These are phyloP conservation scores for Trichoderma sp. DNA, from an alignment of 2,329 filamentous ascomycete genomes.

Conservation along the genomic window DNA sequence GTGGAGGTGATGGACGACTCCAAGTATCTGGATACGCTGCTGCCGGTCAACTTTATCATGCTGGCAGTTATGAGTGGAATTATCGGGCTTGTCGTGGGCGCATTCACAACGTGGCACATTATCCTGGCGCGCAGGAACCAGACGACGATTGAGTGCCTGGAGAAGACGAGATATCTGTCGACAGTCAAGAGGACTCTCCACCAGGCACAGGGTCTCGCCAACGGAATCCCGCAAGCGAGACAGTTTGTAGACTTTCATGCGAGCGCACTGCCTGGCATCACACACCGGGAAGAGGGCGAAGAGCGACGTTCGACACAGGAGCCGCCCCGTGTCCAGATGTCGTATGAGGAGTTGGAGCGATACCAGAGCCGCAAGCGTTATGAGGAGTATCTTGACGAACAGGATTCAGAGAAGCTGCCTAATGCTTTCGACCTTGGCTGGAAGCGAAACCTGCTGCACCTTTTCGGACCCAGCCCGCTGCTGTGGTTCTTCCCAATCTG, in stretches of 20 bases:
- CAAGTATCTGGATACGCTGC: constrained; percentile 72
- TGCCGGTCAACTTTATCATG: constrained; percentile 90
- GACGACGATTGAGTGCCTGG: constrained; percentile 94
- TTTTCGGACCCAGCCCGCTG: constrained; percentile 74
- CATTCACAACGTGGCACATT: constrained; percentile 92
- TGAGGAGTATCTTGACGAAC: constrained; percentile 82
- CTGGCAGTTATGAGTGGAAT: constrained; percentile 86
- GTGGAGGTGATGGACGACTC: constrained; percentile 75
- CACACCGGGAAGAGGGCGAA: constrained; percentile 81
- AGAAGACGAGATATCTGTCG: constrained; percentile 92
- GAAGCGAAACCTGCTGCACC: constrained; percentile 75
- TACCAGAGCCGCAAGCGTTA: constrained; percentile 59
- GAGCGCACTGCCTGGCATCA: constrained; percentile 78
- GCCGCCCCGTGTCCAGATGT: constrained; percentile 47
- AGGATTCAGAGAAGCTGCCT: constrained; percentile 84
- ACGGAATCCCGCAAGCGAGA: constrained; percentile 60
- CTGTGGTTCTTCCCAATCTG: constrained; percentile 81
- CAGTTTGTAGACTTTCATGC: constrained; percentile 81
- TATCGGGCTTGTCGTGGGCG: constrained; percentile 84
- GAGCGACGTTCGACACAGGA: constrained; percentile 45
- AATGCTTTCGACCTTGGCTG: constrained; percentile 92
- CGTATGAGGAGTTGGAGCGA: constrained; percentile 60
- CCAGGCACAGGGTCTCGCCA: constrained; percentile 59
- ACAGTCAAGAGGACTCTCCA: constrained; percentile 73
- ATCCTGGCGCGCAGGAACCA: constrained; percentile 76